These are phyloP conservation scores for Priceomyces haplophilus DNA, from an alignment of 805 yeast genomes.

Conservation along the genomic window DNA sequence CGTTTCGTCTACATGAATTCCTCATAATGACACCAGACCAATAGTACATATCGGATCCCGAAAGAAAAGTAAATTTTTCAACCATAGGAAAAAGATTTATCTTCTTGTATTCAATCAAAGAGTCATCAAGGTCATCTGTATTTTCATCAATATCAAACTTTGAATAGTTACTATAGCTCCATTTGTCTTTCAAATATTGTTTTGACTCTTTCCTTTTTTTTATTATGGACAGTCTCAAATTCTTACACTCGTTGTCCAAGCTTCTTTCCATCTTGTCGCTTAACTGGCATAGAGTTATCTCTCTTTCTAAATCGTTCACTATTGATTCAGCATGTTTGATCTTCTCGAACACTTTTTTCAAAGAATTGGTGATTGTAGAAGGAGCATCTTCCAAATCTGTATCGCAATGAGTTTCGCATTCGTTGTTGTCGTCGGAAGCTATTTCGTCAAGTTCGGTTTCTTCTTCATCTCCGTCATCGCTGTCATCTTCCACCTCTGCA, in stretches of 20 bases:
- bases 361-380: constrained; percentile 9
- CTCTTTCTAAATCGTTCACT: constrained; percentile 31
- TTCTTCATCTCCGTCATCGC: constrained; percentile 22
- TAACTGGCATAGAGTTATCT: constrained; percentile 30
- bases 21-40: constrained; percentile 99
- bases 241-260: constrained; percentile 32
- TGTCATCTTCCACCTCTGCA: constrained; percentile 29
- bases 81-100: constrained; percentile 85
- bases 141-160: constrained; percentile 39
- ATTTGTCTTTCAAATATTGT: constrained; percentile 27
- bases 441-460: constrained; percentile 19
- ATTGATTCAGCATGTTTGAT: constrained; percentile 35
- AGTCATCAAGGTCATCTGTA: constrained; percentile 28
- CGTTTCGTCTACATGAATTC: constrained; percentile 91
- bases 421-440: constrained; percentile 9
- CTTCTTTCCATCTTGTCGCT: constrained; percentile 30
- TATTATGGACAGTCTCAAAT: constrained; percentile 30
- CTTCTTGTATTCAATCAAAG: constrained; percentile 44
- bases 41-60: constrained; percentile 79
- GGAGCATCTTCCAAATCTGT: not conserved
- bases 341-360: constrained; percentile 29
- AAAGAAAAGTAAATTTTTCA: constrained; percentile 76
- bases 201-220: constrained; percentile 32
- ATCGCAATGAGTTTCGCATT: constrained; percentile 1
- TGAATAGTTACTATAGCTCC: constrained; percentile 41